These are phyloP conservation scores for Phytopythium helicoides DNA, from an alignment of 352 stramenopile genomes.

Conservation along the genomic window DNA sequence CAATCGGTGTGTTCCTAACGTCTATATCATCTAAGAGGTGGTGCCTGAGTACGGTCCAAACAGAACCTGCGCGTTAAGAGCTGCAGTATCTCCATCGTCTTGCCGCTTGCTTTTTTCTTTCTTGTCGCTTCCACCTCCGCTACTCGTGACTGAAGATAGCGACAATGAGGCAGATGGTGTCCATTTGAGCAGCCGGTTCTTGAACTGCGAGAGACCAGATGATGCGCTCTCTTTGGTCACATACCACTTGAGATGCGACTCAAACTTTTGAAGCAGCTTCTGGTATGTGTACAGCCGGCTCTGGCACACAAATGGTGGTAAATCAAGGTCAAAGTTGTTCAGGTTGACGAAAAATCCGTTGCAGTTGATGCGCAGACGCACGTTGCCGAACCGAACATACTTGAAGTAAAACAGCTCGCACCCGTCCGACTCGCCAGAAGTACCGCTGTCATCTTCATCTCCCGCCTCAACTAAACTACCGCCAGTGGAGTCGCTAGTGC, in stretches of 20 bases:
- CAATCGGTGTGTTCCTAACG: not conserved
- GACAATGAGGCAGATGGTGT: constrained; percentile 35
- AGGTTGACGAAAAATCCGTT: constrained; percentile 87
- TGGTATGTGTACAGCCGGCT: constrained; percentile 82
- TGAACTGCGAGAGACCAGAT: constrained; percentile 80
- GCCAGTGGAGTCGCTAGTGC: not conserved
- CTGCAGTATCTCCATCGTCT: constrained; percentile 55
- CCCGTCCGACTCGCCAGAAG: constrained; percentile 32
- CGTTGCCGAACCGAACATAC: constrained; percentile 78
- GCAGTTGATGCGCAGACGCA: constrained; percentile 79
- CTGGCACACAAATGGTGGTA: constrained; percentile 78
- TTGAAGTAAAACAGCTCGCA: constrained; percentile 87
- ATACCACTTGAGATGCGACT: constrained; percentile 81
- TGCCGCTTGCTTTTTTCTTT: constrained; percentile 61
- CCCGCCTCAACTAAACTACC: not conserved
- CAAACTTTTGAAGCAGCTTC: constrained; percentile 80
- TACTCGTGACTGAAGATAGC: not conserved
- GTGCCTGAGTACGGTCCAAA: constrained; percentile 74
- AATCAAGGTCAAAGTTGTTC: constrained; percentile 72
- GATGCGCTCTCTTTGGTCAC: constrained; percentile 81
- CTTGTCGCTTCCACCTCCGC: constrained; percentile 28
- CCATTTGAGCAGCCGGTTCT: constrained; percentile 86
- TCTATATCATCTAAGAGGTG: constrained; percentile 11
- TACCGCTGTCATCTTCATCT: constrained; percentile 45
- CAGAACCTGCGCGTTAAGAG: constrained; percentile 65